Evolutionary conservation across 345 rosid genomes (phyloP), one percentile per base, ranked within the genome.

Genomic region (Bruguiera sexangula): DNA sequence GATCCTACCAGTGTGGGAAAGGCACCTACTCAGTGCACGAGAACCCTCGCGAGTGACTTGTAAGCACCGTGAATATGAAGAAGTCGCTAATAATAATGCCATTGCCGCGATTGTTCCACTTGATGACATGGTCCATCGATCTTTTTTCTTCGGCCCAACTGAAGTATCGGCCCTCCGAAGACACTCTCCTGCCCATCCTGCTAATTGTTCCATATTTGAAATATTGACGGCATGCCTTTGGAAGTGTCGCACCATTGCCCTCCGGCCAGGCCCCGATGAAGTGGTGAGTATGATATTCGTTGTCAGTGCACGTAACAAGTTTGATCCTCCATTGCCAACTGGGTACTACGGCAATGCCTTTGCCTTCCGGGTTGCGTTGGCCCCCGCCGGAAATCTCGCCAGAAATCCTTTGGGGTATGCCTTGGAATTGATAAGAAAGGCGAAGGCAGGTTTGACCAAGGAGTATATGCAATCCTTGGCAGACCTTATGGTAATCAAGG

Each of bases 151-250:
- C 9, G 59, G 65, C 24, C 64, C 57, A 5, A 32, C 29, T 5
- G 59, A 57, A 30, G 3, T 72, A 3, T 30, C 36, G 0, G 20
- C 37, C n/a, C 29, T 72, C 24, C 46, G 80, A 24, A 57, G 63
- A 1, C 62, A 8, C 10, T 46, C 9, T 1, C 73, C 75, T 0
- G 27, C 27, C 4, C 63, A 62, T 52, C 69, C 37, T 7, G 20
- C 6, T 8, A 22, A 43, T 1, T 65, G 77, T 46, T 20, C 77
- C 6, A 61, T 16, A 6, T 62, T 69, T 6, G 80, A 76, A 5
- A 15, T 73, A 3, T 9, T 73, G 22, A 43, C 70, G 0, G 83
- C 80, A 2, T 65, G 60, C 46, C 6, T 76, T 8, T 80, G 83
- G 83, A 70, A 24, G 24, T 24, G 78, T 53, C 77, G 56, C 1